Conservation (phyloP, 768 basidiomycete species). For the Lanmaoa pseudosensibilis region DNA sequence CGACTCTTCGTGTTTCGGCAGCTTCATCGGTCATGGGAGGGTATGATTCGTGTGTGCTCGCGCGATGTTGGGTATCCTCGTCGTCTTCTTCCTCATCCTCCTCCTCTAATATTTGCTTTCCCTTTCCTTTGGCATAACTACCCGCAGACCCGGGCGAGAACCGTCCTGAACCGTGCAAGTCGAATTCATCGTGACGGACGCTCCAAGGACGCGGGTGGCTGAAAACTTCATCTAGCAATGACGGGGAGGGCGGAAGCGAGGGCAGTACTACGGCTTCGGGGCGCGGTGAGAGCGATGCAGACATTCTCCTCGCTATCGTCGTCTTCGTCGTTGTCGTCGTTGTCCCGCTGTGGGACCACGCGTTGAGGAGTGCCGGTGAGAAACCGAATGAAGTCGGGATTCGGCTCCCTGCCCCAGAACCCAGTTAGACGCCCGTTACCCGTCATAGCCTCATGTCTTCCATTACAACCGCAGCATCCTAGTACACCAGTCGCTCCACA, state of each 20-base stretch:
- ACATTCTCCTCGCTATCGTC: slow-evolving; percentile 19
- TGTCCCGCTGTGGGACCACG: not conserved
- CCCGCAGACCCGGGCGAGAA: slow-evolving; percentile 11
- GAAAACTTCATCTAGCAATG: slow-evolving; percentile 48
- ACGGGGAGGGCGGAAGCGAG: slow-evolving; percentile 40
- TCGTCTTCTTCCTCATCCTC: slow-evolving; percentile 23
- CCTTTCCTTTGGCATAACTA: slow-evolving; percentile 29
- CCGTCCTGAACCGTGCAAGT: slow-evolving; percentile 22
- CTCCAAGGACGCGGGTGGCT: slow-evolving; percentile 35
- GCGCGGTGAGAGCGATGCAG: slow-evolving; percentile 15
- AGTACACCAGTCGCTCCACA: not conserved
- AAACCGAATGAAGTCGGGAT: slow-evolving; percentile 3
- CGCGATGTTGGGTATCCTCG: slow-evolving; percentile 25
- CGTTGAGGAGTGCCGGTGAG: not conserved
- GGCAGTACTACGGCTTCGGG: slow-evolving; percentile 16
- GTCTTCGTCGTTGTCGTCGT: slow-evolving; percentile 10
- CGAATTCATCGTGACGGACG: slow-evolving; percentile 27
- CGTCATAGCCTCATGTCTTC: too few species aligned
- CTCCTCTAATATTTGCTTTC: slow-evolving; percentile 26
- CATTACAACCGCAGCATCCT: not conserved
- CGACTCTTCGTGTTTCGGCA: slow-evolving; percentile 64
- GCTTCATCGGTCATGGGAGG: slow-evolving; percentile 68
- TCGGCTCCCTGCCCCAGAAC: slow-evolving; percentile 21
- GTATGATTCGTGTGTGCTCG: slow-evolving; percentile 39
- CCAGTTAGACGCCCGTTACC: slow-evolving; percentile 41